Conservation (phyloP, 495 filamentous ascomycete genomes). For the Sordaria brevicollis region DNA sequence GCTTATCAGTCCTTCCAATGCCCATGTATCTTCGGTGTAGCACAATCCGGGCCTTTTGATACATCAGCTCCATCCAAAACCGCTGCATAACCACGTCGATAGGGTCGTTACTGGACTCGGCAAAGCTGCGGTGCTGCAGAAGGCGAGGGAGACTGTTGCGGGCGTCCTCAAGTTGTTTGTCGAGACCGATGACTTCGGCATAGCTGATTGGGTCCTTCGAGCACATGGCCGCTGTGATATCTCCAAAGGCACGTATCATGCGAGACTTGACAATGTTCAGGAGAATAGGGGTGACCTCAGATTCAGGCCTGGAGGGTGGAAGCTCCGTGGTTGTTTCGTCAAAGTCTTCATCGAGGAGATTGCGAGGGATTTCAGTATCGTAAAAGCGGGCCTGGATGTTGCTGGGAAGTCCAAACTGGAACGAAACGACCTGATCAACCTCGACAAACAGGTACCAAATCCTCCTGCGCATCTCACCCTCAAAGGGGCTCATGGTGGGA, state of each 20-base stretch:
- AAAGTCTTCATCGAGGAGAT: conserved; percentile 29
- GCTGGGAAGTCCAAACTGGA: conserved; percentile 22
- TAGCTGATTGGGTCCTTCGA: conserved; percentile 16
- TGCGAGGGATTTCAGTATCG: conserved; percentile 28
- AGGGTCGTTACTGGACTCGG: conserved; percentile 16
- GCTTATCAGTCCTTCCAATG: conserved; percentile 17
- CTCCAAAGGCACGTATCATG: conserved; percentile 13
- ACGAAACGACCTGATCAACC: conserved; percentile 16
- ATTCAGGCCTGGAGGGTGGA: conserved; percentile 27
- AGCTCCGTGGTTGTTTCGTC: conserved; percentile 19
- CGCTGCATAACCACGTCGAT: conserved; percentile 24
- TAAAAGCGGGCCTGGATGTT: conserved; percentile 14
- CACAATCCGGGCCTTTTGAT: conserved; percentile 20
- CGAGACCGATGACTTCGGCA: conserved; percentile 20
- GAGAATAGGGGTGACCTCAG: conserved; percentile 17
- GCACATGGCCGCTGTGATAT: conserved; percentile 13
- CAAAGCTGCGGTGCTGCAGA: conserved; percentile 10
- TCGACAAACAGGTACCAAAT: conserved; percentile 23
- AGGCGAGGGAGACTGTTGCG: conserved; percentile 11
- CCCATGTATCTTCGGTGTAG: conserved; percentile 25
- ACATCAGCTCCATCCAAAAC: conserved; percentile 20
- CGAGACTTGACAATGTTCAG: conserved; percentile 17
- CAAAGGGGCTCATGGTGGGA: conserved; percentile 20
- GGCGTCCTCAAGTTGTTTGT: conserved; percentile 20
- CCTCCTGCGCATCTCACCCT: conserved; percentile 28